Evolutionary conservation across 306 rosid genomes (phyloP).

Genomic region (Pachyrhizus erosus): DNA sequence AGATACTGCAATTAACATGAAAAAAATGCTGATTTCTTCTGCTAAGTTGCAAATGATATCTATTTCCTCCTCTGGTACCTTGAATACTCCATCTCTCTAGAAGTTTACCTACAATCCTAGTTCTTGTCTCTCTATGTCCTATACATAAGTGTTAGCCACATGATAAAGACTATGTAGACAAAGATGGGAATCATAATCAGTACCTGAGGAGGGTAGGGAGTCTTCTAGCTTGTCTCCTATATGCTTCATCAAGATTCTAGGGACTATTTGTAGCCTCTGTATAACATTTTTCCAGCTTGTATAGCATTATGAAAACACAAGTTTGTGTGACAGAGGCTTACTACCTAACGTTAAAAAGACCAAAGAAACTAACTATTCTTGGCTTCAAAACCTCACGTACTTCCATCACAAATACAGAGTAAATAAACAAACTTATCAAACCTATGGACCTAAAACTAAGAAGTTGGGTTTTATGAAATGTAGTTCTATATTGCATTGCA

Average conservation of each 20-base stretch:
- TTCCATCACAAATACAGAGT: not conserved
- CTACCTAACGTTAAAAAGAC: not conserved
- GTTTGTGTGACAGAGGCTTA: not conserved
- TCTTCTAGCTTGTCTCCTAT: not conserved
- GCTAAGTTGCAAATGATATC: conserved; percentile 64
- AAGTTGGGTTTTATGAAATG: not conserved
- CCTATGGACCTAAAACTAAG: not conserved
- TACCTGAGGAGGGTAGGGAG: not conserved
- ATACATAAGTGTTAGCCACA: not conserved
- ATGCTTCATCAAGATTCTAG: not conserved
- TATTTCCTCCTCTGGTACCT: conserved; percentile 47
- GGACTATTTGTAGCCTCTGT: not conserved
- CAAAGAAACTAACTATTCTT: not conserved
- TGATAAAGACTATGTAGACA: not conserved
- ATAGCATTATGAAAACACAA: not conserved
- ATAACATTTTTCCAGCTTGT: not conserved
- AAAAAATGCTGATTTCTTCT: conserved; percentile 51
- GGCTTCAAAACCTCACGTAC: not conserved
- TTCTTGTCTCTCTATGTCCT: conserved; percentile 67
- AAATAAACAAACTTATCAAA: not conserved
- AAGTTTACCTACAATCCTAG: conserved; percentile 25
- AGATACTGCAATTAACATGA: conserved; percentile 12
- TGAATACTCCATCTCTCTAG: not conserved
- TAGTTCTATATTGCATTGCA: not conserved
- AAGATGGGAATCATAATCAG: not conserved